Base-by-base conservation (phyloP, 345 rosid species). In the Kandelia obovata region DNA sequence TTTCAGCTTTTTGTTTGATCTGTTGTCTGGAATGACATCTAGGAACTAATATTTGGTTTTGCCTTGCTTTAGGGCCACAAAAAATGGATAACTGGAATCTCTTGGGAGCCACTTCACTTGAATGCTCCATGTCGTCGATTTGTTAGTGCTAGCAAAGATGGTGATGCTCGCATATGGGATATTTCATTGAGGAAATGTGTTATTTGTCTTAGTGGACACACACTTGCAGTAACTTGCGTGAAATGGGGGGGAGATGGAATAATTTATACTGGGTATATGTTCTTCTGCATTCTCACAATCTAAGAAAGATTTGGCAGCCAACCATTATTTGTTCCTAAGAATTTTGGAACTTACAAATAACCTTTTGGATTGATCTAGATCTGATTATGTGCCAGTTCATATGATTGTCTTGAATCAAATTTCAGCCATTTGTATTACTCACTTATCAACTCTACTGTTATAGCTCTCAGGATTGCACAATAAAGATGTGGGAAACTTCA, bases 91-190 rank as follows among this genome's bases (percentile, higher is more conserved):
- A 92, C 96, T 53, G 98, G 92, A 56, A 87, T 95, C 73, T 90
- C 99, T 15, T 95, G 99, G 98, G 99, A 95, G 77, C 98, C 99
- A 68, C 79, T 85, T 56, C 99, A 95, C 71, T 85, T 92, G 79
- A 95, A 71, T 60, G 83, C 98, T 74, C 99, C 98, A n/a, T 85
- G 93, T 57, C 88, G 94, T 67, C 94, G 96, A 63, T 95, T 92
- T 82, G 98, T 92, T 61, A 95, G 93, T 84, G 84, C 92, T 68
- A 87, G 99, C 83, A 92, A 92, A 85, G 99, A 95, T 88, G 98
- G 98, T 11, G 96, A 92, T 87, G 99, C 99, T 17, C 89, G 97
- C 63, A 86, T 95, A 76, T 95, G 98, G 99, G 99, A 92, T 71
- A 46, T 89, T 69, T 72, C 92, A 43, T 71, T 86, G 65, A 86